Percentiles rank a stretch among this genome's conserved stretches.
These are phyloP conservation scores for Corymbia maculata DNA, from an alignment of 345 rosid species.

Conservation along the genomic window DNA sequence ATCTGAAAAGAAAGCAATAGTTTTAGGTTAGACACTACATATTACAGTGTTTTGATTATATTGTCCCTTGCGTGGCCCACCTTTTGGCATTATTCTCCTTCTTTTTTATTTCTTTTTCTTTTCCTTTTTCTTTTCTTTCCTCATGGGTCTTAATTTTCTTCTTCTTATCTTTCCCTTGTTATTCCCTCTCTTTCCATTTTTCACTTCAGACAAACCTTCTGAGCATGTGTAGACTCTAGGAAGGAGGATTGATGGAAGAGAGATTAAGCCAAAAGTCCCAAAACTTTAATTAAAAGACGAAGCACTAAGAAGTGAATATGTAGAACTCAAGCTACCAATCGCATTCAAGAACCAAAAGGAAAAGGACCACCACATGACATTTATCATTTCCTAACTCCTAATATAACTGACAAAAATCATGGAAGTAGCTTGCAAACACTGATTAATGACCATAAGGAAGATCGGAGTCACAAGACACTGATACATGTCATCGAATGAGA, in stretches of 20 bases:
- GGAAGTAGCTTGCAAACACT: neutral
- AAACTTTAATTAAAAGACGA: neutral
- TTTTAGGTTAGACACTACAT: accelerated
- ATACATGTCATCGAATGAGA: accelerated
- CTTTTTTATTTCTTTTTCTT: neutral
- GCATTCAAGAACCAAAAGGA: neutral
- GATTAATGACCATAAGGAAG: neutral
- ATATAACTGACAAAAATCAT: accelerated
- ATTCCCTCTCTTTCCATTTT: neutral
- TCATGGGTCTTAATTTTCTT: neutral
- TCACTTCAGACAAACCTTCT: accelerated
- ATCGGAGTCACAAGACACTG: accelerated
- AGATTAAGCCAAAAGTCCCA: neutral
- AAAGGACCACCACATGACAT: neutral
- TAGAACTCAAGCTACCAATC: accelerated
- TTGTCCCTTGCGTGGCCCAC: neutral
- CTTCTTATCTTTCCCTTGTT: neutral
- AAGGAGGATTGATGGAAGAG: neutral
- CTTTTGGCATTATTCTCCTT: neutral
- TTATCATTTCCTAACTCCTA: neutral
- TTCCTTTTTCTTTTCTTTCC: neutral
- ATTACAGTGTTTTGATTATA: too few relatives aligned
- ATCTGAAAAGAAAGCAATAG: neutral
- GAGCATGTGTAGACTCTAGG: neutral
- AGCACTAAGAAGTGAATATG: neutral